phyloP scores from a whole-genome alignment of 1,139 yeast species.

The Hyphopichia fennica region DNA sequence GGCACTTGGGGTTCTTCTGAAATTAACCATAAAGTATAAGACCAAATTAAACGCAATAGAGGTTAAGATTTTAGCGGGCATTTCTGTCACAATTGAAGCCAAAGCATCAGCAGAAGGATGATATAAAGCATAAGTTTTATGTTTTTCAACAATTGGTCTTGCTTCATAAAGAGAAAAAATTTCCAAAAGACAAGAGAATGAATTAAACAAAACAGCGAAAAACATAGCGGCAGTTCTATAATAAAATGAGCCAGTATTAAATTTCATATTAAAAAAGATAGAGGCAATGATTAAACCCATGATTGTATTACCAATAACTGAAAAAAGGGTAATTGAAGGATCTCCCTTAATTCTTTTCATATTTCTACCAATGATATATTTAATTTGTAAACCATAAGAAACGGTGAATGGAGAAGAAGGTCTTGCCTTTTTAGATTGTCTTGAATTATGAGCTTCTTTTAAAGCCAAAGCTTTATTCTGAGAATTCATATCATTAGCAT shows the following conservation, averaged over 20 bases:
- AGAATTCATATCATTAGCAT: conserved; percentile 9
- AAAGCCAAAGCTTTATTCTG: conserved; percentile 11
- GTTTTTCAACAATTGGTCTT: conserved; percentile 62
- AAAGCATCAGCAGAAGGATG: conserved; percentile 69
- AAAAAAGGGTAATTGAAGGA: conserved; percentile 27
- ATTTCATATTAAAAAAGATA: conserved; percentile 51
- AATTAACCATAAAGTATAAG: conserved; percentile 57
- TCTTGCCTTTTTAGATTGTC: conserved; percentile 25
- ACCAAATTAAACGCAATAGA: conserved; percentile 46
- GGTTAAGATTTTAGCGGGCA: conserved; percentile 53
- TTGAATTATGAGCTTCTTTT: conserved; percentile 26
- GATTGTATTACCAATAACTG: conserved; percentile 25
- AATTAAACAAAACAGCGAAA: conserved; percentile 57
- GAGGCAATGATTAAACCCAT: conserved; percentile 44
- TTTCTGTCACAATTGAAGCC: conserved; percentile 56
- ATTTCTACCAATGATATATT: conserved; percentile 26
- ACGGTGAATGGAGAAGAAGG: conserved; percentile 33
- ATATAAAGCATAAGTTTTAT: conserved; percentile 61
- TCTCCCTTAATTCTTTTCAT: conserved; percentile 28
- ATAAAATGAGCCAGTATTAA: conserved; percentile 52
- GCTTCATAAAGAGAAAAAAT: conserved; percentile 55
- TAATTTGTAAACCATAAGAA: conserved; percentile 33
- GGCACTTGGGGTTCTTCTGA: conserved; percentile 59
- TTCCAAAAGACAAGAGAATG: conserved; percentile 59
- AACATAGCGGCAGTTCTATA: conserved; percentile 59